Conservation (phyloP, 202 grass and related monocot species). For the Saccharum hybrid region DNA sequence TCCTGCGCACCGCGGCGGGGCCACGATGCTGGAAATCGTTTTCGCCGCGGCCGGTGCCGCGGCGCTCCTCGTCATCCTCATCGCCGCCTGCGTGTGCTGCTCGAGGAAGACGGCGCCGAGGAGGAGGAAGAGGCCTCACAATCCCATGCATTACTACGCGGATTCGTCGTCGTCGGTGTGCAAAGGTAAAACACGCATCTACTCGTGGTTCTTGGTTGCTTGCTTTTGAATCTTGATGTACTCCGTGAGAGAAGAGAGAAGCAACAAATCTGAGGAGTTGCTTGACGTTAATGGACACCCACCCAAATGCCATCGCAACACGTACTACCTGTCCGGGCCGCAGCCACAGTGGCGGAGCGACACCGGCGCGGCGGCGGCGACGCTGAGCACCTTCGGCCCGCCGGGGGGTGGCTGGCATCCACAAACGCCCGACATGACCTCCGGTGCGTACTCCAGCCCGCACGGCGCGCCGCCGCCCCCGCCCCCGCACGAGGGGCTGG, state of each 20-base stretch:
- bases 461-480: not conserved
- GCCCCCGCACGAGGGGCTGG: constrained; percentile 39
- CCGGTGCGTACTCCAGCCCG: constrained; percentile 42
- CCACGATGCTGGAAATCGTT: constrained; percentile 38
- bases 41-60: constrained; percentile 49
- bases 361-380: not conserved
- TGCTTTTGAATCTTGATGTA: constrained; percentile 22
- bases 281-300: not conserved
- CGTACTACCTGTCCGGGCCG: too few species aligned
- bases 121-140: constrained; percentile 62
- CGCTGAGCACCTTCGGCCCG: constrained; percentile 27
- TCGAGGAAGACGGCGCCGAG: constrained; percentile 60
- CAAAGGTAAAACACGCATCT: constrained; percentile 50
- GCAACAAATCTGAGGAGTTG: not conserved
- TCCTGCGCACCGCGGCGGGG: not conserved
- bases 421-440: constrained; percentile 37
- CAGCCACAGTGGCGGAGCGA: constrained; percentile 49
- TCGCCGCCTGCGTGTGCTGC: constrained; percentile 64
- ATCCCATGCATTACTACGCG: constrained; percentile 66
- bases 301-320: not conserved
- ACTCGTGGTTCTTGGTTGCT: not conserved
- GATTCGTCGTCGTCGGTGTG: constrained; percentile 52
- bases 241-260: not conserved
- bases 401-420: constrained; percentile 15
- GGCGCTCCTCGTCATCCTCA: constrained; percentile 50